A percentile compares a stretch with the other conserved stretches of the same genome.
Conservation (phyloP, 495 filamentous ascomycete genomes). For the Oleoguttula mirabilis region DNA sequence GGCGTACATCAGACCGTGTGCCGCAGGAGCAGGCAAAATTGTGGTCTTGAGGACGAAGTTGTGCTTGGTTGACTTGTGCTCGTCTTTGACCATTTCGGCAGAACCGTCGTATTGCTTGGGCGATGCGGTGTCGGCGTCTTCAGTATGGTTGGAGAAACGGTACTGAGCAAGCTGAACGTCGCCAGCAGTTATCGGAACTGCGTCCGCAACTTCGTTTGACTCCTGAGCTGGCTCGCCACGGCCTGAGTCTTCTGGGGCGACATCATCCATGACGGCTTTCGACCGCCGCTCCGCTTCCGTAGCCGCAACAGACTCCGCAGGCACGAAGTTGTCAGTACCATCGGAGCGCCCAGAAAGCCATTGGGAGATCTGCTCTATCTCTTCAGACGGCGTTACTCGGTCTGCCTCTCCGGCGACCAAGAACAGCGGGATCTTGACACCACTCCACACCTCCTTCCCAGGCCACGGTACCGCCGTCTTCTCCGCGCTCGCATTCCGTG, state of each 20-base stretch:
- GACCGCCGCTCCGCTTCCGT: background rate
- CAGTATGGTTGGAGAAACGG: background rate
- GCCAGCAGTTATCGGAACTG: background rate
- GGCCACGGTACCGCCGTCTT: no score
- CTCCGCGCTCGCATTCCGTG: constrained; percentile 49
- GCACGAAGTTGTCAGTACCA: constrained; percentile 11
- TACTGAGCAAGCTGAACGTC: constrained; percentile 1
- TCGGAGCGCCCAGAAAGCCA: constrained; percentile 36
- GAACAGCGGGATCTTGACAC: constrained; percentile 59
- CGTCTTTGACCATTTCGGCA: constrained; percentile 1
- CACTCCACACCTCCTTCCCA: constrained; percentile 58
- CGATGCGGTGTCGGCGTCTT: background rate
- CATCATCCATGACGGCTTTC: background rate
- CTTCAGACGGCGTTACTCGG: constrained; percentile 53
- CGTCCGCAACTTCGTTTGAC: background rate
- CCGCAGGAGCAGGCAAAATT: constrained; percentile 65
- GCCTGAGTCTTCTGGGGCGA: background rate
- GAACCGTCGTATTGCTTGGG: background rate
- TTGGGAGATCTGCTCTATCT: constrained; percentile 56
- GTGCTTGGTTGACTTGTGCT: constrained; percentile 6
- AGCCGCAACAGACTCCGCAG: background rate
- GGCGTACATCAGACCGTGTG: constrained; percentile 75
- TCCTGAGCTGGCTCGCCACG: background rate
- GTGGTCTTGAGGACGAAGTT: constrained; percentile 47
- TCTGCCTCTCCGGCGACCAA: constrained; percentile 71